Base-by-base conservation (phyloP, 2,329 filamentous ascomycete genomes). In the Ophiocordyceps camponoti-saundersi region DNA sequence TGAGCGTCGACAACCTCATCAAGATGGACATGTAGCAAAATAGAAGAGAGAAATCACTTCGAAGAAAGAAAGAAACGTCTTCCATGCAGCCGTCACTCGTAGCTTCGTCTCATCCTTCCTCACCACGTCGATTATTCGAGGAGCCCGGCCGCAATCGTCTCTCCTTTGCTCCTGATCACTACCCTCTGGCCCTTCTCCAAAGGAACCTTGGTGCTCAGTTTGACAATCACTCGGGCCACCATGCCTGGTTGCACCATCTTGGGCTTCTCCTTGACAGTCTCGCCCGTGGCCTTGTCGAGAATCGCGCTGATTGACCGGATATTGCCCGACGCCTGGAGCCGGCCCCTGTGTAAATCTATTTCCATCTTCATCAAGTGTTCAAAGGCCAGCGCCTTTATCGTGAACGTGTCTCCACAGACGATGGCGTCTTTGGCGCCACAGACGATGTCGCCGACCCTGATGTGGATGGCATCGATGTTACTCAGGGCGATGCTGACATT, bases 361-460 rank as follows among this genome's bases (percentile, higher is more conserved):
- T 79, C 77, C 77, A 90, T 92, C 0, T 90, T 90, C 64, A 89
- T 82, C 16, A 98, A 65, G 51, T 90, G 82, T 50, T 95, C 87
- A 56, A 96, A 94, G 0, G 89, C 87, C 48, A 95, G 73, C 12
- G 92, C 79, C 63, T 94, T 94, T 50, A 84, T 78, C 2, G 77
- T 85, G 56, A 96, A 89, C 0, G 70, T 74, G 48, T 82, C 82
- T 49, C 86, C 69, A 49, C 82, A 84, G 23, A 70, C 65, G 32
- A 95, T 80, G 0, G 87, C 82, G 1, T 73, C 65, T 1, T 72
- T 70, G 0, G 79, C 72, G 44, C 77, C 72, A 64, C 88, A 95
- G n/a, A 95, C 65, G 18, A 96, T 83, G 57, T 96, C 89, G 20
- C 92, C 92, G 8, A 84, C 73, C 43, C 79, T 77, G 11, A 98